Percentiles rank a stretch among this genome's conserved stretches.
These are phyloP conservation scores for Candida germanica DNA, from an alignment of 805 yeast species.

Conservation along the genomic window DNA sequence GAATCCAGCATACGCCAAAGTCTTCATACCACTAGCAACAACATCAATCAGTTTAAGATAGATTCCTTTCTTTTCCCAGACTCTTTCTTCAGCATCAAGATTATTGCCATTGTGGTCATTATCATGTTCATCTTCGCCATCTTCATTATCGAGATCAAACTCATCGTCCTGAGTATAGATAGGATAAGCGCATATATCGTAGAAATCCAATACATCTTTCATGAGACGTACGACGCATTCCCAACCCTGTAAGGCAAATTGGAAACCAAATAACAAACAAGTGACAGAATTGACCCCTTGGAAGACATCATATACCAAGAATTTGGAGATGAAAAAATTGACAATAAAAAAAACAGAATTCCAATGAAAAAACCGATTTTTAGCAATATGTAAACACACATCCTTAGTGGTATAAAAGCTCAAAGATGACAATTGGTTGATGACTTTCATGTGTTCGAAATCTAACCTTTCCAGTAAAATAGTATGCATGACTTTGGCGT, in stretches of 20 bases:
- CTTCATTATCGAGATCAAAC: constrained; percentile 5
- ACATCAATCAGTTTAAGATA: constrained; percentile 58
- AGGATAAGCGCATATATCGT: constrained; percentile 52
- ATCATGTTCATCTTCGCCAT: constrained; percentile 18
- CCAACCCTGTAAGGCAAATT: constrained; percentile 62
- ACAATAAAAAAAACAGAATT: constrained; percentile 41
- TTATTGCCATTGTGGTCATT: constrained; percentile 11
- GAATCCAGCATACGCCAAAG: constrained; percentile 28
- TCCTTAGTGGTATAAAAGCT: constrained; percentile 10
- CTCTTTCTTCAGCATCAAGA: constrained; percentile 44
- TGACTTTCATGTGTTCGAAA: constrained; percentile 26
- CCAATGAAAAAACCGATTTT: constrained; percentile 37
- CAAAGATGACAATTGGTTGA: constrained; percentile 21
- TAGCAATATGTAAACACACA: constrained; percentile 26
- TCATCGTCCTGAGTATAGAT: constrained; percentile 22
- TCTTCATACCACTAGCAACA: constrained; percentile 39
- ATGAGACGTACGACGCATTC: constrained; percentile 46
- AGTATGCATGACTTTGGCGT: constrained; percentile 72
- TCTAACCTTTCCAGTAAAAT: constrained; percentile 56
- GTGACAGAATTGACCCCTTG: constrained; percentile 51
- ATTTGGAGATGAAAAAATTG: constrained; percentile 52
- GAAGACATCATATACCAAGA: constrained; percentile 56
- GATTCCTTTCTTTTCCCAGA: constrained; percentile 70
- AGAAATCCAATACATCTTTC: constrained; percentile 49
- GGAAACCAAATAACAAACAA: constrained; percentile 70